A percentile compares a stretch with the other conserved stretches of the same genome.
Evolutionary conservation across 768 basidiomycete genomes (phyloP).

Genomic region (Termitomyces sp.): DNA sequence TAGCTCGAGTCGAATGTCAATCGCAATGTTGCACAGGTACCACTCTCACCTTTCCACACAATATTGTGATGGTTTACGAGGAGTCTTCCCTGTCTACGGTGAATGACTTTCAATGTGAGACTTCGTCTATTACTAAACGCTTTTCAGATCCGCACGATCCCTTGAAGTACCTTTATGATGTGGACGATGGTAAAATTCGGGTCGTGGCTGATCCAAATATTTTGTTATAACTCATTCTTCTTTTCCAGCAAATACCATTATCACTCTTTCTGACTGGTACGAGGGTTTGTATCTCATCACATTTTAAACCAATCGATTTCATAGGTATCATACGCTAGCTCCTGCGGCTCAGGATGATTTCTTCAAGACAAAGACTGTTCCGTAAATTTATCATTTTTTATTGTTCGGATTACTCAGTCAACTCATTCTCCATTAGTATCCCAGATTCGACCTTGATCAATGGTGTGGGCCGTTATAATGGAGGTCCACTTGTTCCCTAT

Average conservation of each 20-base stretch:
- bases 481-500: slow-evolving; percentile 35
- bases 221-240: neutral
- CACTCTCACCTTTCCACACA: slow-evolving; percentile 46
- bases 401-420: too few species aligned
- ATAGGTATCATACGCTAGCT: slow-evolving; percentile 23
- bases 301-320: neutral
- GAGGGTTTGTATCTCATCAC: neutral
- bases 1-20: slow-evolving; percentile 3
- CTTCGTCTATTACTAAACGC: neutral
- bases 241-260: slow-evolving; percentile 27
- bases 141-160: slow-evolving; percentile 34
- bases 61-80: slow-evolving; percentile 46
- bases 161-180: slow-evolving; percentile 31
- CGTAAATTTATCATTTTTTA: slow-evolving; percentile 12
- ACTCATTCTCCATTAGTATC: slow-evolving; percentile 19
- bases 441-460: slow-evolving; percentile 45
- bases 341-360: slow-evolving; percentile 34
- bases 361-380: slow-evolving; percentile 28
- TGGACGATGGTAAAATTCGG: slow-evolving; percentile 32
- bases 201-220: neutral
- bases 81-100: slow-evolving; percentile 28
- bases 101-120: neutral
- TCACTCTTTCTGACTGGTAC: slow-evolving; percentile 31
- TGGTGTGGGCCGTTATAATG: slow-evolving; percentile 36
- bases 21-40: slow-evolving; percentile 17